Conservation (phyloP, 768 basidiomycete species). For the Naganishia vishniacii region DNA sequence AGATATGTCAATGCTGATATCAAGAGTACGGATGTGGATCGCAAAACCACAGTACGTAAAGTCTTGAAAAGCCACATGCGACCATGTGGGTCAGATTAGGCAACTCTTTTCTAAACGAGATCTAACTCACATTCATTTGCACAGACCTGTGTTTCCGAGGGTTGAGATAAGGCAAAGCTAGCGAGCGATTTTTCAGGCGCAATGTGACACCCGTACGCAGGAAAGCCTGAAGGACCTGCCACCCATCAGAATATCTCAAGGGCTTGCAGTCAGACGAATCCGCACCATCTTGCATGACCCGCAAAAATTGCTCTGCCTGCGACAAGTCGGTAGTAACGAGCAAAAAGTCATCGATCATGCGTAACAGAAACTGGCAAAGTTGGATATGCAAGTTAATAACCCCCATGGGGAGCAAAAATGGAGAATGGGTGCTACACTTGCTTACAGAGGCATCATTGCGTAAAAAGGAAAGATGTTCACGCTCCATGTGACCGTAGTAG, state of each 20-base stretch:
- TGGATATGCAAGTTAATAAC: too few relatives aligned
- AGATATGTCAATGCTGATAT: constrained; percentile 71
- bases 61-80: constrained; percentile 50
- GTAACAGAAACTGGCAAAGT: constrained; percentile 64
- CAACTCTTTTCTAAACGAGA: constrained; percentile 31
- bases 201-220: constrained; percentile 89
- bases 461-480: constrained; percentile 53
- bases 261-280: not conserved
- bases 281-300: constrained; percentile 67
- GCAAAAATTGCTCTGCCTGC: constrained; percentile 65
- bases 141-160: not conserved
- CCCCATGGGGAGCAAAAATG: too few relatives aligned
- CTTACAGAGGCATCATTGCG: constrained; percentile 62
- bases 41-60: constrained; percentile 92
- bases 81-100: constrained; percentile 37
- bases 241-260: not conserved
- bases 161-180: constrained; percentile 59
- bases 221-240: constrained; percentile 59
- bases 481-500: constrained; percentile 89
- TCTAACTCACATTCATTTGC: constrained; percentile 53
- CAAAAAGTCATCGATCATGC: constrained; percentile 92
- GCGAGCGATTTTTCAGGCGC: constrained; percentile 80
- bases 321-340: constrained; percentile 65
- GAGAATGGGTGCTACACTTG: too few relatives aligned
- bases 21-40: constrained; percentile 69